Conservation (phyloP, 345 rosid genomes). For the Salix arbutifolia region DNA sequence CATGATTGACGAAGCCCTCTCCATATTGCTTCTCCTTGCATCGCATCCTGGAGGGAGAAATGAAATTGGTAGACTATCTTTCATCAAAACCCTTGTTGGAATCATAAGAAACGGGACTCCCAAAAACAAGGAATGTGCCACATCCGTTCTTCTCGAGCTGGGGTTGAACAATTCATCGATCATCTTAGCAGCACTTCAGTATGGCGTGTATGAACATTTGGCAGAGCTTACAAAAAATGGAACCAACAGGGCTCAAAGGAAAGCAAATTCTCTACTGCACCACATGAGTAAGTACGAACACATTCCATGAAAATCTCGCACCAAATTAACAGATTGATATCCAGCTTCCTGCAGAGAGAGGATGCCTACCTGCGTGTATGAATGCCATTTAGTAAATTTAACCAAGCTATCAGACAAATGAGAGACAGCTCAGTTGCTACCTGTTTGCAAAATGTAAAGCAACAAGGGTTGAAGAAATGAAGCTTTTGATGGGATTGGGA, state of each 20-base stretch:
- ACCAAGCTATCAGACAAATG: neutral
- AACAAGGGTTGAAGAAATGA: too few relatives aligned
- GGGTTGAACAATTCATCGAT: conserved; percentile 41
- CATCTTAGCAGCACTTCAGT: conserved; percentile 47
- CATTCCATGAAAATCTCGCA: conserved; percentile 29
- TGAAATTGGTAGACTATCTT: conserved; percentile 36
- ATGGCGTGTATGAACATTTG: conserved; percentile 50
- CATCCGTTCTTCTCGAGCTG: conserved; percentile 50
- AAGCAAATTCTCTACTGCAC: conserved; percentile 55
- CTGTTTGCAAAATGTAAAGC: neutral
- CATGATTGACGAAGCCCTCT: conserved; percentile 62
- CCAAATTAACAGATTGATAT: neutral
- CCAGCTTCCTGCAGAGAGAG: neutral
- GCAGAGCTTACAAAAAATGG: conserved; percentile 43
- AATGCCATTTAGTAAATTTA: neutral
- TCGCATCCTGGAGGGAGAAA: conserved; percentile 42
- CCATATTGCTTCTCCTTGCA: conserved; percentile 50
- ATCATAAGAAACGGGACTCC: conserved; percentile 49
- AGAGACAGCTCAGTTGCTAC: neutral
- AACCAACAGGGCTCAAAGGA: conserved; percentile 55
- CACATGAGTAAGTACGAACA: conserved; percentile 60
- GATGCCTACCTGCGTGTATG: neutral
- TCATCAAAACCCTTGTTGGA: conserved; percentile 46
- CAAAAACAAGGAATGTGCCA: conserved; percentile 61
- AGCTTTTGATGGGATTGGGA: too few relatives aligned